Evolutionary conservation across 2,329 filamentous ascomycete genomes (phyloP).

Genomic region (Penicillium sp.): DNA sequence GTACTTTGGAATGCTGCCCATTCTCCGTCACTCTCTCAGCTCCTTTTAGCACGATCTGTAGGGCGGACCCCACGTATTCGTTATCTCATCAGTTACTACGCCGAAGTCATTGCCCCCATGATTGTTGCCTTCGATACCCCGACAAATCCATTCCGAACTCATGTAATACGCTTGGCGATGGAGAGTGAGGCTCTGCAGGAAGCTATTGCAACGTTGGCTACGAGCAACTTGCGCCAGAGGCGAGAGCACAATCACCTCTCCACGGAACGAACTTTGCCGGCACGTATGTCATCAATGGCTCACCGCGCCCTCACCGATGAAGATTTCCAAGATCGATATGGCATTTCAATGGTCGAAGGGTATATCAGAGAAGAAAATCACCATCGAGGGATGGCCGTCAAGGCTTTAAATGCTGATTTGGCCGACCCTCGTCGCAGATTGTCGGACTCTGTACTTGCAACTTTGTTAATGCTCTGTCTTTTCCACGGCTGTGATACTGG

Average conservation of each 20-base stretch:
- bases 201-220: slow-evolving; percentile 82
- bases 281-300: slow-evolving; percentile 49
- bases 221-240: slow-evolving; percentile 87
- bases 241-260: slow-evolving; percentile 55
- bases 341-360: slow-evolving; percentile 53
- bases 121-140: slow-evolving; percentile 88
- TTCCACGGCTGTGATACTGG: slow-evolving; percentile 94
- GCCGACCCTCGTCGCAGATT: slow-evolving; percentile 71
- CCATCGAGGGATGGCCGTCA: slow-evolving; percentile 80
- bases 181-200: slow-evolving; percentile 83
- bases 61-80: slow-evolving; percentile 73
- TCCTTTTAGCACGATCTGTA: slow-evolving; percentile 48
- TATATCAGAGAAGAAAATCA: slow-evolving; percentile 73
- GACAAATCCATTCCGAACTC: slow-evolving; percentile 78
- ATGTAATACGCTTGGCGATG: slow-evolving; percentile 74
- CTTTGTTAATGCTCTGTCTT: slow-evolving; percentile 81
- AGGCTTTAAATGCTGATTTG: slow-evolving; percentile 78
- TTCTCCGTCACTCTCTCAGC: slow-evolving; percentile 35
- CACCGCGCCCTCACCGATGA: slow-evolving; percentile 44
- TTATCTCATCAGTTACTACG: slow-evolving; percentile 90
- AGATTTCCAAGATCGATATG: slow-evolving; percentile 36
- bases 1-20: slow-evolving; percentile 22
- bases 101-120: slow-evolving; percentile 85
- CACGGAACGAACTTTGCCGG: slow-evolving; percentile 52
- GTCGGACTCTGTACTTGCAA: slow-evolving; percentile 84